Evolutionary conservation across 352 stramenopile species (phyloP), one percentile per base, ranked within the genome.

Genomic region (Globisporangium lucens): DNA sequence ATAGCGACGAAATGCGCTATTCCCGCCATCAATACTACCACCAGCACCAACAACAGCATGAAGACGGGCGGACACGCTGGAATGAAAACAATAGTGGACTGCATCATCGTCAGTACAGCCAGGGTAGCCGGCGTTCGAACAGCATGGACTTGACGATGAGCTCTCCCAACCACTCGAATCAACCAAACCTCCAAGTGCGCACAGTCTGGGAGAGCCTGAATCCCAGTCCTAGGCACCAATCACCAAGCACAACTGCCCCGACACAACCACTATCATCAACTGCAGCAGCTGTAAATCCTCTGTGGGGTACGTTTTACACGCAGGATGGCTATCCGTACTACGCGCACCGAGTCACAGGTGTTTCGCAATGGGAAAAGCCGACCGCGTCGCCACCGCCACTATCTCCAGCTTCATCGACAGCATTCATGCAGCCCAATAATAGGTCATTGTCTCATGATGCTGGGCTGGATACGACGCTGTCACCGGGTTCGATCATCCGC

Each of bases 301-400:
- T 80, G 41, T 95, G 84, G 82, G 82, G 93, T 13, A 89, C 77
- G 7, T 79, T 87, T 46, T 90, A 91, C 68, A 89, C 80, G 0
- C 65, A 85, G 51, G 80, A 95, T 53, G 87, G 87, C 4, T 91
- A 95, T 55, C 72, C 79, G 17, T 95, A 93, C 70, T 95, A 92
- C 58, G 82, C 94, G 17, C 88, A 93, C 70, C 75, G 73, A 68
- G 58, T 57, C 35, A 91, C 85, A 3, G 84, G 85, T 22, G 66
- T 80, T 30, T 95, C 87, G 0, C 87, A 93, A 62, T 95, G 85
- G 87, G 87, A 93, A 55, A 82, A 80, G n/a, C 85, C 87, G 38
- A 17, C 41, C 12, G 29, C 29, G 7, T 8, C 24, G 12, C 29
- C 65, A 8, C 55, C 63, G 20, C 27, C 53, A 2, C 13, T 43